phyloP scores from a whole-genome alignment of 345 rosid species.

The Raphanus sativus region DNA sequence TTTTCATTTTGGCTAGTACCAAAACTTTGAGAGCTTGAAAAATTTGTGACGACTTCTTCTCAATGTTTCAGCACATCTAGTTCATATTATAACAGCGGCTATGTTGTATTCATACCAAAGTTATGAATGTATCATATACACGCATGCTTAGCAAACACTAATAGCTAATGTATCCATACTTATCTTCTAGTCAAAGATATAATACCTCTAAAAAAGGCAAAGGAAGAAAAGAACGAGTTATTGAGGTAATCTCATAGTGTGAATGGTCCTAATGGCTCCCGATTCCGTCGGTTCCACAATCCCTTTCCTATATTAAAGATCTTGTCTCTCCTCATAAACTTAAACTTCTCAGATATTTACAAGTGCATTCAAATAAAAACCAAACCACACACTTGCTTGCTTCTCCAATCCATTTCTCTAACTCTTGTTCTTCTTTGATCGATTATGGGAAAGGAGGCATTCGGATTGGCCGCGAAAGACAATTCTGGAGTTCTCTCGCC shows the following conservation, averaged over 20 bases:
- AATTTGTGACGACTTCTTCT: not conserved
- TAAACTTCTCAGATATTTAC: not conserved
- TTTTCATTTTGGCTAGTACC: not conserved
- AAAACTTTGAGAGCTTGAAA: not conserved
- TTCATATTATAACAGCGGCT: not conserved
- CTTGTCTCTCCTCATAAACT: slow-evolving; percentile 10
- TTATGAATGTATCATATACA: not conserved
- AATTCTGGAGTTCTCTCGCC: slow-evolving; percentile 49
- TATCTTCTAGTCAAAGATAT: not conserved
- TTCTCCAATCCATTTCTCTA: not conserved
- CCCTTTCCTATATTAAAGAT: slow-evolving; percentile 22
- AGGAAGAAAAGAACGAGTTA: slow-evolving; percentile 27
- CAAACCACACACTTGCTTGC: not conserved
- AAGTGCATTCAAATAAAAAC: slow-evolving; percentile 1
- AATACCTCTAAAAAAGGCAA: not conserved
- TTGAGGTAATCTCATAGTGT: slow-evolving; percentile 1
- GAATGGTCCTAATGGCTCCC: slow-evolving; percentile 27
- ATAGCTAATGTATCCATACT: not conserved
- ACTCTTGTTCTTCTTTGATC: not conserved
- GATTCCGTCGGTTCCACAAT: slow-evolving; percentile 10
- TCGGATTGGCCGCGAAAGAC: slow-evolving; percentile 58
- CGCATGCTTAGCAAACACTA: not conserved
- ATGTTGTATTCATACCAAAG: not conserved
- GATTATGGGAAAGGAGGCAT: slow-evolving; percentile 30
- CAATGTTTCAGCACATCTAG: not conserved